Evolutionary conservation across 2,329 filamentous ascomycete species (phyloP).

Genomic region (Penicillium sp.): DNA sequence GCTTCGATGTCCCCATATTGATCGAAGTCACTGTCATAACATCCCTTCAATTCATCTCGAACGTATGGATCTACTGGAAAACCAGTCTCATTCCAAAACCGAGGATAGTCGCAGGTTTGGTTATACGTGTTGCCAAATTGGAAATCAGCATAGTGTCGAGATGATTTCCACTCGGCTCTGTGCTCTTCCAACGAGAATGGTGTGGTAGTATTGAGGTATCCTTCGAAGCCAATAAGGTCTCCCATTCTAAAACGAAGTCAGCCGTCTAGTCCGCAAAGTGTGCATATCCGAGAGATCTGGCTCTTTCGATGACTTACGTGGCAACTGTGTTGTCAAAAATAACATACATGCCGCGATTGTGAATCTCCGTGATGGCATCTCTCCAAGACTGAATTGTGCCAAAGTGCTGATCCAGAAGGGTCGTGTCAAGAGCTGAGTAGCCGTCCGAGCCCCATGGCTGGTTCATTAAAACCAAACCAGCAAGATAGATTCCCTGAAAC

Average conservation of each 20-base stretch:
- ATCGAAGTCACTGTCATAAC: constrained; percentile 64
- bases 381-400: constrained; percentile 61
- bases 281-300: not conserved
- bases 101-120: constrained; percentile 56
- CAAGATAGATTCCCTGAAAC: constrained; percentile 58
- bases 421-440: constrained; percentile 61
- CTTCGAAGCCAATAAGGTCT: constrained; percentile 62
- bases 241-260: constrained; percentile 42
- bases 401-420: constrained; percentile 62
- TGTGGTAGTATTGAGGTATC: constrained; percentile 58
- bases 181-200: constrained; percentile 58
- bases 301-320: constrained; percentile 46
- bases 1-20: constrained; percentile 64
- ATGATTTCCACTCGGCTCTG: constrained; percentile 56
- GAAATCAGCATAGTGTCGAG: constrained; percentile 60
- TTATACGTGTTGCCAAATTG: constrained; percentile 54
- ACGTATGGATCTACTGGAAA: constrained; percentile 50
- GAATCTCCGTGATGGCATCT: constrained; percentile 58
- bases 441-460: constrained; percentile 62
- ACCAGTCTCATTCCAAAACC: constrained; percentile 61
- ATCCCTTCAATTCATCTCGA: constrained; percentile 51
- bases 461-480: constrained; percentile 64
- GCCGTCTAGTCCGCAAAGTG: not conserved
- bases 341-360: constrained; percentile 63
- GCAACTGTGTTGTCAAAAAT: constrained; percentile 65